Evolutionary conservation across 192 early-diverging fungal genomes (phyloP).

Genomic region (Podila epigama): DNA sequence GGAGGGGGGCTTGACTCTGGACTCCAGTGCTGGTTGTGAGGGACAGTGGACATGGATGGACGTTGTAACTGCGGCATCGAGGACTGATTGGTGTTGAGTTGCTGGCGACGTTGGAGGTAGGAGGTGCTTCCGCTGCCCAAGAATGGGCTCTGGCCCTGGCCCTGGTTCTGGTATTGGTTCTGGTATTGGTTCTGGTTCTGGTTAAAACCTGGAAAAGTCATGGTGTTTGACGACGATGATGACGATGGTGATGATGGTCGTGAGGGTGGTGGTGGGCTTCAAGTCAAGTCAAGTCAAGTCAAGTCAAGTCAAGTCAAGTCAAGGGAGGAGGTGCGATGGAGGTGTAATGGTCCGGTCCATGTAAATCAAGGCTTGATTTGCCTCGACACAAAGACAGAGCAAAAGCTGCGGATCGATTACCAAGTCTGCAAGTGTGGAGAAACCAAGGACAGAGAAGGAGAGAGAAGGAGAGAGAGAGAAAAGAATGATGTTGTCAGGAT

Average conservation of each 20-base stretch:
- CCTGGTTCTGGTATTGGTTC: too few relatives aligned
- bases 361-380: too few relatives aligned
- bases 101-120: background rate
- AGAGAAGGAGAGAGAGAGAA: background rate
- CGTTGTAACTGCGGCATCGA: background rate
- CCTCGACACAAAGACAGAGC: too few relatives aligned
- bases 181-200: conserved; percentile 3
- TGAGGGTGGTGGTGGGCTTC: too few relatives aligned
- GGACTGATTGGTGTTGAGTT: background rate
- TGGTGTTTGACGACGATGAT: too few relatives aligned
- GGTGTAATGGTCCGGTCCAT: too few relatives aligned
- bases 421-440: background rate
- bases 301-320: background rate
- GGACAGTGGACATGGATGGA: background rate
- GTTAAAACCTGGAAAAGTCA: background rate
- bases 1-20: background rate
- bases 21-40: conserved; percentile 3
- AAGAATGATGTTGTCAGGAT: too few relatives aligned
- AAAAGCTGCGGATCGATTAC: background rate
- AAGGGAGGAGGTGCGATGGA: background rate
- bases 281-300: too few relatives aligned
- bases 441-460: background rate
- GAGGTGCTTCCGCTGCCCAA: background rate
- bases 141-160: conserved; percentile 12
- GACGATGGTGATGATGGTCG: too few relatives aligned